A percentile compares a stretch with the other conserved stretches of the same genome.
phyloP scores from a whole-genome alignment of 1,284 basidiomycete genomes.

The Chondrostereum purpureum region DNA sequence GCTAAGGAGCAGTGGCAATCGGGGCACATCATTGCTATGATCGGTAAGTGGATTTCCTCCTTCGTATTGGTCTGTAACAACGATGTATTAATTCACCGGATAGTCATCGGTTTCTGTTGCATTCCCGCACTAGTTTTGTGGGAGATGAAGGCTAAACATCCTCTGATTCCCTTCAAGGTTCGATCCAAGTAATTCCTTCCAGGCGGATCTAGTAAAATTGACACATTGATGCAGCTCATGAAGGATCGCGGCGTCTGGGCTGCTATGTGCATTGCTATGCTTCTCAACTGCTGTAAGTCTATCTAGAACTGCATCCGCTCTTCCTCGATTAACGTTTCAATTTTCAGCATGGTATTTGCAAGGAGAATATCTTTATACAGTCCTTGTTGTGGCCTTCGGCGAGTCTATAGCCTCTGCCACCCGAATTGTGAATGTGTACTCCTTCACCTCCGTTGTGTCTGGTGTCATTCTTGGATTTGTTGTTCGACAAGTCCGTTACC shows the following conservation, averaged over 20 bases:
- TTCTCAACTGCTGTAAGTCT: constrained; percentile 24
- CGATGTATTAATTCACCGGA: constrained; percentile 10
- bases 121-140: constrained; percentile 29
- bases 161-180: constrained; percentile 25
- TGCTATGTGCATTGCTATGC: constrained; percentile 25
- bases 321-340: neutral
- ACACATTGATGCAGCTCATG: constrained; percentile 19
- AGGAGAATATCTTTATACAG: constrained; percentile 26
- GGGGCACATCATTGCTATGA: constrained; percentile 25
- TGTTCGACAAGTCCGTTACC: constrained; percentile 24
- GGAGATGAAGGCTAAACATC: constrained; percentile 29
- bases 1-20: constrained; percentile 21
- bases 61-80: neutral
- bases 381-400: constrained; percentile 29
- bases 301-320: neutral
- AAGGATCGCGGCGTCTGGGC: constrained; percentile 28
- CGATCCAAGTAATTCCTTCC: neutral
- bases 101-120: constrained; percentile 29
- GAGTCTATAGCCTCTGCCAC: constrained; percentile 26
- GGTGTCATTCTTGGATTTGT: constrained; percentile 28
- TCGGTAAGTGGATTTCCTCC: neutral
- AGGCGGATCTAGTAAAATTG: neutral
- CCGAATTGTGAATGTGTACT: constrained; percentile 30
- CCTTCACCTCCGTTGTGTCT: constrained; percentile 27
- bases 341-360: constrained; percentile 24